Percentiles rank a stretch among this genome's conserved stretches.
These are phyloP conservation scores for Aureobasidium sp. DNA, from an alignment of 2,329 filamentous ascomycete species.

Conservation along the genomic window DNA sequence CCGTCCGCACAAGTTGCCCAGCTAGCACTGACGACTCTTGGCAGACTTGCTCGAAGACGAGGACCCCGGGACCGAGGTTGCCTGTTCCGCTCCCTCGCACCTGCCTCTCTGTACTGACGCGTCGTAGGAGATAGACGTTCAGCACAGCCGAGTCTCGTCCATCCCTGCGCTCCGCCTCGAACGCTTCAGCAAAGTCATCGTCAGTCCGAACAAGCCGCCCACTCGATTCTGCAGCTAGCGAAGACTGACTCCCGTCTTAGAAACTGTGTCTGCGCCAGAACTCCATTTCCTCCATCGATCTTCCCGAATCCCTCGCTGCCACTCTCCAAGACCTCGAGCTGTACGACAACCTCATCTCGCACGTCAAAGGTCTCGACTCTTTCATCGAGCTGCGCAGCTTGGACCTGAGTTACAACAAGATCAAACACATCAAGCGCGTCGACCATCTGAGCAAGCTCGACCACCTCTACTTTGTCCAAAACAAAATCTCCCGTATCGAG, in stretches of 20 bases:
- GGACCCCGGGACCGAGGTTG: conserved; percentile 44
- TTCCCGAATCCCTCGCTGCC: conserved; percentile 55
- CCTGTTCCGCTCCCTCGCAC: conserved; percentile 37
- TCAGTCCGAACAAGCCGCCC: not conserved
- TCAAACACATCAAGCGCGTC: conserved; percentile 93
- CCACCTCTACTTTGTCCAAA: conserved; percentile 88
- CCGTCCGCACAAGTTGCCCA: not conserved
- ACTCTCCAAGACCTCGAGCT: conserved; percentile 80
- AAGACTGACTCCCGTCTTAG: conserved; percentile 24
- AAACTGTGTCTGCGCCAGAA: conserved; percentile 90
- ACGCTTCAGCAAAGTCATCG: conserved; percentile 56
- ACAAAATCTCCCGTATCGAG: conserved; percentile 85
- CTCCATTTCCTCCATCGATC: conserved; percentile 68
- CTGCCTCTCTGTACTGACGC: conserved; percentile 26
- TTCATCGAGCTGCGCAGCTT: conserved; percentile 67
- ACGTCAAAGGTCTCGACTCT: conserved; percentile 73
- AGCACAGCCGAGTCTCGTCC: conserved; percentile 76
- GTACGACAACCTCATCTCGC: conserved; percentile 90
- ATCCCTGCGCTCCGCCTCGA: conserved; percentile 72
- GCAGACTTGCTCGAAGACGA: conserved; percentile 52
- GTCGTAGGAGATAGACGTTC: conserved; percentile 68
- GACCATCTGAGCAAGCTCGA: conserved; percentile 66
- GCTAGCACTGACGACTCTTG: conserved; percentile 10
- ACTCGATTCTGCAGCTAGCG: not conserved
- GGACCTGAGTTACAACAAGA: conserved; percentile 97